A percentile compares a stretch with the other conserved stretches of the same genome.
phyloP scores from a whole-genome alignment of 176 grass and related monocot species.

The Zizania latifolia region DNA sequence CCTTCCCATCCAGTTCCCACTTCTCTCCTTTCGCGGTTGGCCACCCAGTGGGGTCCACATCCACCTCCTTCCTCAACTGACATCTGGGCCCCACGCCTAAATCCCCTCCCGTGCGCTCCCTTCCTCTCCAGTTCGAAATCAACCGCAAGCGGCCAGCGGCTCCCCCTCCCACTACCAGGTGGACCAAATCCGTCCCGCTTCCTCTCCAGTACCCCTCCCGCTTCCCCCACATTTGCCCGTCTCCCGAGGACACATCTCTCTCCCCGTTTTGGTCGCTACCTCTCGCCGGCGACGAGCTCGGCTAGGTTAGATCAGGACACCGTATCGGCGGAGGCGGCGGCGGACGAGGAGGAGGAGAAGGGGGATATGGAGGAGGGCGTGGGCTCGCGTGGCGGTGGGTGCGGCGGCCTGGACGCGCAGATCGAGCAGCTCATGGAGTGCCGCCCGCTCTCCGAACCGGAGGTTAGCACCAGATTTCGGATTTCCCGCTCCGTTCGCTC shows the following conservation, averaged over 20 bases:
- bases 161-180: background rate
- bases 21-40: too few relatives aligned
- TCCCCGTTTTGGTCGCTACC: too few relatives aligned
- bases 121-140: background rate
- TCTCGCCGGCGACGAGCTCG: constrained; percentile 5
- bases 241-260: background rate
- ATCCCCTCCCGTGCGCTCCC: background rate
- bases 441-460: constrained; percentile 61
- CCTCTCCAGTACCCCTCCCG: background rate
- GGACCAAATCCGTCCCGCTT: background rate
- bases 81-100: too few relatives aligned
- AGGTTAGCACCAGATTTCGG: constrained; percentile 39
- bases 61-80: too few relatives aligned
- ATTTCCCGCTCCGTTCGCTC: background rate
- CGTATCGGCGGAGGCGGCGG: background rate
- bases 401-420: constrained; percentile 67
- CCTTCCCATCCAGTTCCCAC: too few relatives aligned
- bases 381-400: background rate
- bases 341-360: background rate
- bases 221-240: background rate
- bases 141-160: too few relatives aligned
- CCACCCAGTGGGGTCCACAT: too few relatives aligned
- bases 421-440: constrained; percentile 95
- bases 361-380: constrained; percentile 19
- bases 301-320: constrained; percentile 26